A percentile compares a stretch with the other conserved stretches of the same genome.
Conservation (phyloP, 192 early-diverging fungal genomes). For the Spizellomyces sp. region DNA sequence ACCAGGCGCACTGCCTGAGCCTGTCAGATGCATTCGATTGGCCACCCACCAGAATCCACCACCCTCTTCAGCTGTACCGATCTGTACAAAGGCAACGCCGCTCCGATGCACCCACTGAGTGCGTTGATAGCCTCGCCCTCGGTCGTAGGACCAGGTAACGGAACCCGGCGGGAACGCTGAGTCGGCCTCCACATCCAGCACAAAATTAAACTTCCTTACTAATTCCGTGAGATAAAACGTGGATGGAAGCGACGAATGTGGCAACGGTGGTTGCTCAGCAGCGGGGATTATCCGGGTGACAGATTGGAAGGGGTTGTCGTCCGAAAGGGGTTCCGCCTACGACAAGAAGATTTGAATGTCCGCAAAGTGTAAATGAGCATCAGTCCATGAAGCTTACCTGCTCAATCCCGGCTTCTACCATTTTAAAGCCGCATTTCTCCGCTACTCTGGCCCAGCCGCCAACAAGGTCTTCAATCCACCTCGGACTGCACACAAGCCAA, state of each 20-base stretch:
- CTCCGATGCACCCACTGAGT: slow-evolving; percentile 91
- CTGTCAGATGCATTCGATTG: slow-evolving; percentile 72
- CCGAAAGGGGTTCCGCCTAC: slow-evolving; percentile 51
- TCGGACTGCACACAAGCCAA: slow-evolving; percentile 93
- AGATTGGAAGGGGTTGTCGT: slow-evolving; percentile 88
- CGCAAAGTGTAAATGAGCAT: background rate
- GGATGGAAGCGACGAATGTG: slow-evolving; percentile 43
- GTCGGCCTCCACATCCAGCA: slow-evolving; percentile 94
- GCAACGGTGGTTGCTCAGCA: slow-evolving; percentile 63
- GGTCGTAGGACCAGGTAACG: slow-evolving; percentile 59
- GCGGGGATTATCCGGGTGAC: slow-evolving; percentile 58
- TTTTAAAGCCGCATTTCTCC: slow-evolving; percentile 82
- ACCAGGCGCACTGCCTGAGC: slow-evolving; percentile 32
- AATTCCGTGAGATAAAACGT: slow-evolving; percentile 81
- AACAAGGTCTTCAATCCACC: slow-evolving; percentile 85
- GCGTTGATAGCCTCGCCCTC: slow-evolving; percentile 65
- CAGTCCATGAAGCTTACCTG: slow-evolving; percentile 38
- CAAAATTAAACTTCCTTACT: slow-evolving; percentile 78
- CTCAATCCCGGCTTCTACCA: slow-evolving; percentile 86
- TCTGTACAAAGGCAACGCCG: slow-evolving; percentile 92
- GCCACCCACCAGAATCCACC: slow-evolving; percentile 88
- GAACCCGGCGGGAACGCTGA: slow-evolving; percentile 62
- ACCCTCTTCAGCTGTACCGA: slow-evolving; percentile 59
- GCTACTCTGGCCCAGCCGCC: slow-evolving; percentile 77
- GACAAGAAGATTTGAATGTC: background rate